These are phyloP conservation scores for Sphagnum fallax DNA, from an alignment of 228 moss, liverwort and hornwort genomes.

Conservation along the genomic window DNA sequence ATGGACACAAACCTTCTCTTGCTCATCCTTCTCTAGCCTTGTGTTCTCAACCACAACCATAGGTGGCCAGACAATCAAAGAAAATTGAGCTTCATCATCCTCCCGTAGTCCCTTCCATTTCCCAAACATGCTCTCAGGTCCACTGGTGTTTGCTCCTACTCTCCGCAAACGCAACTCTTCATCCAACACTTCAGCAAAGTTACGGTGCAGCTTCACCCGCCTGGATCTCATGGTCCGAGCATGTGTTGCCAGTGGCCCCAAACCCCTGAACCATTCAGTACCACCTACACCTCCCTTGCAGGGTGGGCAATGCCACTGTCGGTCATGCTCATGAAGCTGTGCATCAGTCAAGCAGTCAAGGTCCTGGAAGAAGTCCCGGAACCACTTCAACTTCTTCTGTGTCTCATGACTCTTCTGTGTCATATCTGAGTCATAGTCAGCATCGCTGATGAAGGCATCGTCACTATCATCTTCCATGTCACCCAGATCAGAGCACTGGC, in stretches of 20 bases:
- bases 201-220: constrained; percentile 84
- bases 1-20: constrained; percentile 56
- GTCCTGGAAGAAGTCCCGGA: constrained; percentile 84
- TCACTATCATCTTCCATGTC: constrained; percentile 74
- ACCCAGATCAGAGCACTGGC: constrained; percentile 76
- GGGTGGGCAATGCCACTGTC: constrained; percentile 96
- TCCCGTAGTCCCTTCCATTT: constrained; percentile 86
- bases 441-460: constrained; percentile 72
- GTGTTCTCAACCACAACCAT: constrained; percentile 88
- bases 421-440: constrained; percentile 45
- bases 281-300: constrained; percentile 93
- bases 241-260: constrained; percentile 79
- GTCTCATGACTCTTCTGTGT: constrained; percentile 57
- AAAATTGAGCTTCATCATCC: constrained; percentile 33
- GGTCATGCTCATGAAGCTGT: constrained; percentile 75
- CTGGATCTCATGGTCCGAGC: constrained; percentile 88
- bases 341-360: constrained; percentile 57
- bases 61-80: constrained; percentile 81
- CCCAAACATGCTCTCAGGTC: constrained; percentile 46
- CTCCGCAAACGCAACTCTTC: constrained; percentile 77
- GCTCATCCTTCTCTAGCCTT: constrained; percentile 80
- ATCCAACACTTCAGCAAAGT: constrained; percentile 77
- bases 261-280: constrained; percentile 93
- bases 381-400: constrained; percentile 81
- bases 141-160: constrained; percentile 35